Evolutionary conservation across 306 rosid genomes (phyloP).

Genomic region (Cicer chorassanicum): DNA sequence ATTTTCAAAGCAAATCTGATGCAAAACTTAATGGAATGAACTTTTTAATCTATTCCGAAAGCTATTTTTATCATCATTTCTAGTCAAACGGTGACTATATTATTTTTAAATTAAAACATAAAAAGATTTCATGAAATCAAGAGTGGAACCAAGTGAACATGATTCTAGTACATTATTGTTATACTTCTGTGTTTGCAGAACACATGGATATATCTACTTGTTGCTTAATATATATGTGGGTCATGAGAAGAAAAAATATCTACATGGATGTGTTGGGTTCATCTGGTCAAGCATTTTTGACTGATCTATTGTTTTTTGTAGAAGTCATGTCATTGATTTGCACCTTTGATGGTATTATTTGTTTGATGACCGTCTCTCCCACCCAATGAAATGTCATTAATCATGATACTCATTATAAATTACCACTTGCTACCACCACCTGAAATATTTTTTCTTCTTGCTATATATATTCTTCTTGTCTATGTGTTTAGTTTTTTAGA

Average conservation of each 20-base stretch:
- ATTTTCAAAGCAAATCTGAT: background rate
- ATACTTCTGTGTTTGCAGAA: conserved; percentile 13
- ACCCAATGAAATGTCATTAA: background rate
- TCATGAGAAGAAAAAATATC: background rate
- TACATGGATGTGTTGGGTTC: conserved; percentile 40
- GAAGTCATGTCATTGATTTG: conserved; percentile 12
- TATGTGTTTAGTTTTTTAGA: background rate
- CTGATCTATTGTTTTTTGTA: conserved; percentile 25
- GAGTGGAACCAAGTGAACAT: background rate
- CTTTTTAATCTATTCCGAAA: background rate
- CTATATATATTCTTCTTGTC: conserved; percentile 12
- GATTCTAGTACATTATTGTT: conserved; percentile 17
- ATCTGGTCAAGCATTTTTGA: conserved; percentile 32
- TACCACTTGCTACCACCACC: background rate
- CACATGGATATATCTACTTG: background rate
- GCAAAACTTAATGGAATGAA: background rate
- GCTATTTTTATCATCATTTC: background rate
- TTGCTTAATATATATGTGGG: conserved; percentile 8
- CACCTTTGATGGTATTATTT: conserved; percentile 24
- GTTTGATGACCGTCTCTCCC: conserved; percentile 15
- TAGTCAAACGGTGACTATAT: background rate
- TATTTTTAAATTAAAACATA: background rate
- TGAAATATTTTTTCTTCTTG: conserved; percentile 4
- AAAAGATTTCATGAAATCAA: background rate
- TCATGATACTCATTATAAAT: conserved; percentile 1